Evolutionary conservation across 768 basidiomycete species (phyloP).

Genomic region (Lentinula edodes): DNA sequence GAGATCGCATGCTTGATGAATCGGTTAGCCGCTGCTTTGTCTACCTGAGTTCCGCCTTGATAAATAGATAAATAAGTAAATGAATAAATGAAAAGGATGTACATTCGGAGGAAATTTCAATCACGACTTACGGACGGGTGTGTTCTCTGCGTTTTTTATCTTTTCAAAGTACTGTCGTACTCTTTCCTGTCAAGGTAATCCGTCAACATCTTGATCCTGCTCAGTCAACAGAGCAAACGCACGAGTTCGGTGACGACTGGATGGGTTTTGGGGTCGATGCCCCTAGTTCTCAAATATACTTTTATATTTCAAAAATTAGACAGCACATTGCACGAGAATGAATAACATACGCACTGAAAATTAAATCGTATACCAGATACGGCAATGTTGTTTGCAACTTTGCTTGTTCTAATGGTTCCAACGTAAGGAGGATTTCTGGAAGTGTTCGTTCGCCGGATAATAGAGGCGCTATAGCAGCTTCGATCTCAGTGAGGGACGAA

Average conservation of each 20-base stretch:
- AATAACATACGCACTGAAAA: slow-evolving; percentile 59
- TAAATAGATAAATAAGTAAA: not conserved
- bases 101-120: not conserved
- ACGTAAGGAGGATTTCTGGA: slow-evolving; percentile 54
- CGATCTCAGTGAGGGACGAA: slow-evolving; percentile 63
- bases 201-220: not conserved
- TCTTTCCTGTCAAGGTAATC: slow-evolving; percentile 47
- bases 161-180: slow-evolving; percentile 80
- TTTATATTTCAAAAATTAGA: not conserved
- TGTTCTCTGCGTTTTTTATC: slow-evolving; percentile 69
- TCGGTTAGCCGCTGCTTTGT: slow-evolving; percentile 73
- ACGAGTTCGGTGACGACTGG: slow-evolving; percentile 72
- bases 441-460: slow-evolving; percentile 51
- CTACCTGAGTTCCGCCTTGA: slow-evolving; percentile 45
- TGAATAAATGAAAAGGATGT: not conserved
- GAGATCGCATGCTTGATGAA: slow-evolving; percentile 84
- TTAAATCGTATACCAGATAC: slow-evolving; percentile 79
- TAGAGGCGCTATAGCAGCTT: slow-evolving; percentile 59
- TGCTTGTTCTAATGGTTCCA: slow-evolving; percentile 75
- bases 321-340: not conserved
- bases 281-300: slow-evolving; percentile 81
- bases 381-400: slow-evolving; percentile 75
- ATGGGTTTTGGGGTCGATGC: slow-evolving; percentile 76
- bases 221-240: slow-evolving; percentile 10
- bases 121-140: slow-evolving; percentile 45